A percentile compares a stretch with the other conserved stretches of the same genome.
Conservation (phyloP, 352 stramenopile species). For the Phytophthora pisi region DNA sequence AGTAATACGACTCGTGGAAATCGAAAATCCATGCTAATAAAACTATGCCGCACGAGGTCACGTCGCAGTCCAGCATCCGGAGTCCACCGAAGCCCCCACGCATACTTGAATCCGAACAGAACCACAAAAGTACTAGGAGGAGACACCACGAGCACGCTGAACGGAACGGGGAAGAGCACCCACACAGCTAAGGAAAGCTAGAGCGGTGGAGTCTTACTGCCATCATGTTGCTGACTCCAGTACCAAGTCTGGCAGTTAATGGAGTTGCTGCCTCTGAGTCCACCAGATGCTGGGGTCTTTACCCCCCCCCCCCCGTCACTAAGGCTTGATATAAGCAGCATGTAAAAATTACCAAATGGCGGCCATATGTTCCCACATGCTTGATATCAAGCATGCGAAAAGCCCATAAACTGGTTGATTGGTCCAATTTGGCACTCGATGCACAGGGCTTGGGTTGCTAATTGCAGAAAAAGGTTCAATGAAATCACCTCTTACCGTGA, state of each 20-base stretch:
- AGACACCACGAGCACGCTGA: constrained; percentile 1
- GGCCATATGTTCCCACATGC: too few species aligned
- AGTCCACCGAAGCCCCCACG: background rate
- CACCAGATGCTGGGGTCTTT: constrained; percentile 21
- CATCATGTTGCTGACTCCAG: constrained; percentile 19
- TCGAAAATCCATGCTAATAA: background rate
- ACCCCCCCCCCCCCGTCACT: background rate
- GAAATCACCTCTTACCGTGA: background rate
- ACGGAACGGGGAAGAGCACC: background rate
- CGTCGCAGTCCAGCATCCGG: background rate
- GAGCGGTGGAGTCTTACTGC: background rate
- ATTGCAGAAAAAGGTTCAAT: too few species aligned
- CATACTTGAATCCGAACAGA: background rate
- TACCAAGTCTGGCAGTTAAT: constrained; percentile 20
- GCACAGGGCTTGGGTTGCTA: too few species aligned
- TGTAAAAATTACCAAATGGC: too few species aligned
- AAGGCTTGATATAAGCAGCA: too few species aligned
- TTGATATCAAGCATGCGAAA: too few species aligned
- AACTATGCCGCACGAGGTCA: background rate
- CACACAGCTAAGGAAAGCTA: background rate
- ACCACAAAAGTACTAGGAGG: background rate
- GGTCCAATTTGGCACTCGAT: too few species aligned
- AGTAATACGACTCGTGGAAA: constrained; percentile 11
- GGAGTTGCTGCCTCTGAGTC: constrained; percentile 18
- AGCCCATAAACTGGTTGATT: too few species aligned